Evolutionary conservation across 352 stramenopile species (phyloP).

Genomic region (Lagenidium giganteum): DNA sequence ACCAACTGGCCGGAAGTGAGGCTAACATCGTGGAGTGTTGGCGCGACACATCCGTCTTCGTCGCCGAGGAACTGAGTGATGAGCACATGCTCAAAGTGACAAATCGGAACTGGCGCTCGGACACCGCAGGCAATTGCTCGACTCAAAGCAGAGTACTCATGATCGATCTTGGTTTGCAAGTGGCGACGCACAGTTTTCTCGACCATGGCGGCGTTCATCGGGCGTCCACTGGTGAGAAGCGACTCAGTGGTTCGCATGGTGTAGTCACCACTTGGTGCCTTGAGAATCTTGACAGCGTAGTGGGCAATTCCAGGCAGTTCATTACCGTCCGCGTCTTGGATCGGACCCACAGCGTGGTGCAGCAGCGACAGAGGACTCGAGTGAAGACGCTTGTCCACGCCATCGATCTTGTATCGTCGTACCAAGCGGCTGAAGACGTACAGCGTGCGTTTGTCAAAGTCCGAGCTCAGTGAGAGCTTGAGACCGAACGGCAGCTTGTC

Average conservation of each 20-base stretch:
- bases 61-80: conserved; percentile 47
- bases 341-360: conserved; percentile 35
- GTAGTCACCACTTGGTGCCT: conserved; percentile 46
- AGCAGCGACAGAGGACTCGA: conserved; percentile 39
- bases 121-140: conserved; percentile 27
- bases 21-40: conserved; percentile 37
- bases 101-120: conserved; percentile 28
- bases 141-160: conserved; percentile 38
- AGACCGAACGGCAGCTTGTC: not conserved
- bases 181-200: conserved; percentile 55
- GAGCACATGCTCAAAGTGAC: conserved; percentile 44
- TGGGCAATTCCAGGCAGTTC: conserved; percentile 6
- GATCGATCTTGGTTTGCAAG: conserved; percentile 45
- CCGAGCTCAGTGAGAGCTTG: conserved; percentile 6
- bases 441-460: conserved; percentile 16
- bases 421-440: conserved; percentile 14
- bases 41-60: conserved; percentile 23
- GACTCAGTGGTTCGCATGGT: conserved; percentile 41
- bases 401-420: conserved; percentile 19
- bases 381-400: conserved; percentile 44
- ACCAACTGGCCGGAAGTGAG: conserved; percentile 35
- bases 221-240: conserved; percentile 28
- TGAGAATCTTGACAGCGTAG: conserved; percentile 70
- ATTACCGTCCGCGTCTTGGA: conserved; percentile 5
- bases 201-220: conserved; percentile 38